These are phyloP conservation scores for Lepraria neglecta DNA, from an alignment of 495 filamentous ascomycete species.

Conservation along the genomic window DNA sequence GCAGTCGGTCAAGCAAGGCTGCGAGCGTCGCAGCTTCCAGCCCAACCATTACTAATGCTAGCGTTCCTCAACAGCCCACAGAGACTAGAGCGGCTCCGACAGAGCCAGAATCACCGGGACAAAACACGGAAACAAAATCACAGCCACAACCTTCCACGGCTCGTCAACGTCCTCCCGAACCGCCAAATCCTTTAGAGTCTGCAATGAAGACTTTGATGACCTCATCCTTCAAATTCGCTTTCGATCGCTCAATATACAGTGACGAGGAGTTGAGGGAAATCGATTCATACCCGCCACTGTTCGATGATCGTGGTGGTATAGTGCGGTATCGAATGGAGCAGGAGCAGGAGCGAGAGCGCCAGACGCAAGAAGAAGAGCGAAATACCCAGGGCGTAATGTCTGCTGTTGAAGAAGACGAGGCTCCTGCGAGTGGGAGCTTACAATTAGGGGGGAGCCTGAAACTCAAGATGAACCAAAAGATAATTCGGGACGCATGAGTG, in stretches of 20 bases:
- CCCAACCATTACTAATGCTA: constrained; percentile 60
- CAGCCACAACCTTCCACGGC: not conserved
- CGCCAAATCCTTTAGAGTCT: constrained; percentile 37
- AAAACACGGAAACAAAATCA: constrained; percentile 22
- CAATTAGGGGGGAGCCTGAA: constrained; percentile 90
- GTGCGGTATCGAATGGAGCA: constrained; percentile 63
- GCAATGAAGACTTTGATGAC: constrained; percentile 50
- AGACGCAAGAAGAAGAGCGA: constrained; percentile 51
- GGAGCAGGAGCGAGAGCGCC: constrained; percentile 60
- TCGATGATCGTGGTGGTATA: constrained; percentile 69
- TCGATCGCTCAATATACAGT: constrained; percentile 46
- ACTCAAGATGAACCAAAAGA: constrained; percentile 50
- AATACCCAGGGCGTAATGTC: constrained; percentile 44
- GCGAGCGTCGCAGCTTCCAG: constrained; percentile 76
- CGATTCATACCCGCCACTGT: constrained; percentile 65
- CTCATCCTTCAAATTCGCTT: constrained; percentile 56
- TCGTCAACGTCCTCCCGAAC: constrained; percentile 23
- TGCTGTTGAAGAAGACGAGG: constrained; percentile 47
- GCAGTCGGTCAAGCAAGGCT: constrained; percentile 66
- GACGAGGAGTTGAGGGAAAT: constrained; percentile 52
- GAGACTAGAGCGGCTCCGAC: constrained; percentile 35
- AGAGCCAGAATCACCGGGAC: constrained; percentile 28
- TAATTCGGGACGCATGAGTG: constrained; percentile 41
- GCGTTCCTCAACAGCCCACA: constrained; percentile 44
- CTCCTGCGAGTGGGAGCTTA: constrained; percentile 73